Conservation (phyloP, 1,139 yeast species). For the Candida tetrigidarum region DNA sequence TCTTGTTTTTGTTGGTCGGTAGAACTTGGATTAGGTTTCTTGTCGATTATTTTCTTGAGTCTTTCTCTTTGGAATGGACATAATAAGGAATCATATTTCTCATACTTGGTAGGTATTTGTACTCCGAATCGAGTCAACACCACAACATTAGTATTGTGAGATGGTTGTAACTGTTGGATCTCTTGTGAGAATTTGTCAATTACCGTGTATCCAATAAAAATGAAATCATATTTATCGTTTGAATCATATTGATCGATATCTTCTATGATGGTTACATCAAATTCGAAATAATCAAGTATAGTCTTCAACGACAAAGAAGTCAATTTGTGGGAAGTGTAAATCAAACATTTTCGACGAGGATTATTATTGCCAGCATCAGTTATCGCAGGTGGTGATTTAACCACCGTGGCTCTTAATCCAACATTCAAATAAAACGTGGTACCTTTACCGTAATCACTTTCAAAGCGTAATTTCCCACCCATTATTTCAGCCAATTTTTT, state of each 20-base stretch:
- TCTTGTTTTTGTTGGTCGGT: no score
- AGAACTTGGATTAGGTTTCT: background rate
- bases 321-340: constrained; percentile 37
- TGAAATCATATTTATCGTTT: constrained; percentile 9
- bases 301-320: constrained; percentile 37
- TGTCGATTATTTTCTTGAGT: constrained; percentile 20
- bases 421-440: constrained; percentile 48
- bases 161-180: no score
- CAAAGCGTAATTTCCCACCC: constrained; percentile 60
- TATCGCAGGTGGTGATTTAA: constrained; percentile 17
- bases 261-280: constrained; percentile 25
- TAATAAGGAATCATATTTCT: constrained; percentile 32
- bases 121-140: constrained; percentile 34
- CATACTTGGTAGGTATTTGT: constrained; percentile 28
- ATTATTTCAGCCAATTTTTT: constrained; percentile 60
- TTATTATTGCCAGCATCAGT: no score
- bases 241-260: constrained; percentile 3
- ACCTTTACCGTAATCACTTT: constrained; percentile 55
- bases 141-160: no score
- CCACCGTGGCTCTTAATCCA: constrained; percentile 26
- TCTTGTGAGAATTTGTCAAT: constrained; percentile 19
- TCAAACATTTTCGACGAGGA: constrained; percentile 34
- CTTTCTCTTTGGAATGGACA: constrained; percentile 39
- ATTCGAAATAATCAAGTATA: constrained; percentile 35
- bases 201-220: constrained; percentile 26